Evolutionary conservation across 768 basidiomycete species (phyloP).

Genomic region (Chalciporus sphaerocephalus): DNA sequence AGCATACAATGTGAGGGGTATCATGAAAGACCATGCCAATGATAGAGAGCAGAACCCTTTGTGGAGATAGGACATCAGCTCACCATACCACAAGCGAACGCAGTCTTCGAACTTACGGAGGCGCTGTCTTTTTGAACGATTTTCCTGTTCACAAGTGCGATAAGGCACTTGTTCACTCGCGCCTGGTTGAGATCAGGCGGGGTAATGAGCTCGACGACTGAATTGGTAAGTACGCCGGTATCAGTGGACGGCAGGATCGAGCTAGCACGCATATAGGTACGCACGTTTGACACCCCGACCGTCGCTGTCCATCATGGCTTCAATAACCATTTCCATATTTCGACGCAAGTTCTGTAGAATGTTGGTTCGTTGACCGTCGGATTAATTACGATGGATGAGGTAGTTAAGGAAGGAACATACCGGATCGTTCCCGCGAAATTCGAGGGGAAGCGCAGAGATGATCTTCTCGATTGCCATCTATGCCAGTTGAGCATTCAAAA

Average conservation of each 20-base stretch:
- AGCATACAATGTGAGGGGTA: neutral
- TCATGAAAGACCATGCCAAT: conserved; percentile 56
- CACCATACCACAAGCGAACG: neutral
- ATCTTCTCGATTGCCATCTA: conserved; percentile 66
- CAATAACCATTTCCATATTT: conserved; percentile 78
- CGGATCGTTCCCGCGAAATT: conserved; percentile 86
- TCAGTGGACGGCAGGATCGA: neutral
- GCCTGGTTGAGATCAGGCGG: conserved; percentile 86
- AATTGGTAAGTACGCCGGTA: neutral
- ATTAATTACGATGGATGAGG: neutral
- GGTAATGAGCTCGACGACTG: conserved; percentile 74
- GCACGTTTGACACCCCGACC: conserved; percentile 52
- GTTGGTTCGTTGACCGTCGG: neutral
- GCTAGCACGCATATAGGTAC: conserved; percentile 38
- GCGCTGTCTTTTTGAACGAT: conserved; percentile 72
- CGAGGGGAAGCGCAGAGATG: conserved; percentile 74
- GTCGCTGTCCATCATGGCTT: conserved; percentile 63
- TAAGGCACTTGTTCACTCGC: conserved; percentile 88
- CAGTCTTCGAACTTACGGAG: conserved; percentile 38
- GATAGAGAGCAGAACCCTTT: conserved; percentile 64
- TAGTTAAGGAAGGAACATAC: conserved; percentile 41
- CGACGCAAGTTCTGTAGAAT: conserved; percentile 59
- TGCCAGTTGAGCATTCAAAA: neutral
- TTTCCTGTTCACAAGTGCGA: conserved; percentile 85
- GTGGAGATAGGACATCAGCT: neutral